phyloP scores from a whole-genome alignment of 345 rosid species.

The Conringia planisiliqua region DNA sequence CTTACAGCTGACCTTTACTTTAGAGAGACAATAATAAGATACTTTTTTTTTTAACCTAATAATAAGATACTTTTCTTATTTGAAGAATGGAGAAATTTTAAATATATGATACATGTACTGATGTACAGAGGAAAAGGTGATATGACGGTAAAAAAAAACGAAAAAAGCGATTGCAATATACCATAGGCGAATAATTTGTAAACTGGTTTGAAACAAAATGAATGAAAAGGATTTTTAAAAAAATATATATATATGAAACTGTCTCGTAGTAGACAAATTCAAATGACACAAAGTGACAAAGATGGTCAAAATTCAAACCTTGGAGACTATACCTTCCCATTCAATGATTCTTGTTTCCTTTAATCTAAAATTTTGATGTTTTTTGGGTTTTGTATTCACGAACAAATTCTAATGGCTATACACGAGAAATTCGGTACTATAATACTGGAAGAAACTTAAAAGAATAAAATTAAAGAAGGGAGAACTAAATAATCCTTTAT shows the following conservation, averaged over 20 bases:
- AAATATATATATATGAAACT: neutral
- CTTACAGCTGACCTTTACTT: constrained; percentile 11
- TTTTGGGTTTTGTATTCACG: constrained; percentile 13
- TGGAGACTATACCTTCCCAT: constrained; percentile 46
- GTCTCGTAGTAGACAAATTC: constrained; percentile 20
- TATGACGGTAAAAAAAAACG: constrained; percentile 47
- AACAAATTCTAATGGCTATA: neutral
- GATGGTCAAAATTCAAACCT: constrained; percentile 66
- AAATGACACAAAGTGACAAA: constrained; percentile 39
- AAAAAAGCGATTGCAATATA: constrained; percentile 33
- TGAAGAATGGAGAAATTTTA: neutral
- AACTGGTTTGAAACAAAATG: neutral
- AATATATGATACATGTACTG: neutral
- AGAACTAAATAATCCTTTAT: neutral
- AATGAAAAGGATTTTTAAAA: neutral
- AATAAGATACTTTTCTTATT: neutral
- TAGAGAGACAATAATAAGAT: constrained; percentile 2
- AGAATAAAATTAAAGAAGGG: constrained; percentile 11
- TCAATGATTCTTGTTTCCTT: constrained; percentile 50
- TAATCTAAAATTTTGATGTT: neutral
- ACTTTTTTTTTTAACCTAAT: too few relatives aligned
- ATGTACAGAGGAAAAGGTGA: constrained; percentile 23
- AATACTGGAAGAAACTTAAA: neutral
- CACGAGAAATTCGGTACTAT: neutral
- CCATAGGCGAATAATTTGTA: neutral